These are phyloP conservation scores for Basipetospora chlamydospora DNA, from an alignment of 2,329 filamentous ascomycete species.

Conservation along the genomic window DNA sequence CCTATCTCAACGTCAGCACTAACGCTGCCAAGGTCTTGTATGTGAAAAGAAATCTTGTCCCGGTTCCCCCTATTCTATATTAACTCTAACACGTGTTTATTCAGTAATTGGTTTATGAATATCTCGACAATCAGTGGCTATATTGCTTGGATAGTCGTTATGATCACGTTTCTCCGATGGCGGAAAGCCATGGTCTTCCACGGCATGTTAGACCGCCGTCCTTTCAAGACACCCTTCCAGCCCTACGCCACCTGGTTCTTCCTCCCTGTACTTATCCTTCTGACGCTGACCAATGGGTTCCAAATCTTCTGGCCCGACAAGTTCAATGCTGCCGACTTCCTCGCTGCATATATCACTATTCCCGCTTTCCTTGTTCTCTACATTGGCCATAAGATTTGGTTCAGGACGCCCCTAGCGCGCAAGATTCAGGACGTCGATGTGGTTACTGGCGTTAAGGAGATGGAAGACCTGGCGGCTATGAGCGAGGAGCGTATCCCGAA, in stretches of 20 bases:
- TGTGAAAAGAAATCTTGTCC: no score
- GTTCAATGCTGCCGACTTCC: slow-evolving; percentile 49
- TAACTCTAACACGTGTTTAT: no score
- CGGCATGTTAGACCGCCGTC: slow-evolving; percentile 32
- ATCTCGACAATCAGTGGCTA: slow-evolving; percentile 49
- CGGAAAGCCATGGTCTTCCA: slow-evolving; percentile 38
- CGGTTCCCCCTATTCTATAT: no score
- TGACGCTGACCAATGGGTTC: slow-evolving; percentile 65
- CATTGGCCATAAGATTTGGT: slow-evolving; percentile 41
- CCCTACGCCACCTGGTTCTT: slow-evolving; percentile 51
- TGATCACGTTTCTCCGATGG: slow-evolving; percentile 46
- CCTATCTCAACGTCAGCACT: slow-evolving; percentile 54
- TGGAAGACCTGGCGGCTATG: slow-evolving; percentile 40
- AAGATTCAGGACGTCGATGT: slow-evolving; percentile 38
- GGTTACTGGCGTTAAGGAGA: slow-evolving; percentile 43
- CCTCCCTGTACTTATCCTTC: slow-evolving; percentile 40
- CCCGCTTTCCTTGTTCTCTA: slow-evolving; percentile 48
- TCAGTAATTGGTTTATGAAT: slow-evolving; percentile 57
- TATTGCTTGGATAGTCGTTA: slow-evolving; percentile 45
- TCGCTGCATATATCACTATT: slow-evolving; percentile 49
- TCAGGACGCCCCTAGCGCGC: slow-evolving; percentile 26
- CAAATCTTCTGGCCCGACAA: slow-evolving; percentile 53
- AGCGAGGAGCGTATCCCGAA: slow-evolving; percentile 31
- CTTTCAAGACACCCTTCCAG: slow-evolving; percentile 37
- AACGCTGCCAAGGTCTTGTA: slow-evolving; percentile 42